Base-by-base conservation (phyloP, 192 early-diverging fungal genomes). In the Coemansia sp. region DNA sequence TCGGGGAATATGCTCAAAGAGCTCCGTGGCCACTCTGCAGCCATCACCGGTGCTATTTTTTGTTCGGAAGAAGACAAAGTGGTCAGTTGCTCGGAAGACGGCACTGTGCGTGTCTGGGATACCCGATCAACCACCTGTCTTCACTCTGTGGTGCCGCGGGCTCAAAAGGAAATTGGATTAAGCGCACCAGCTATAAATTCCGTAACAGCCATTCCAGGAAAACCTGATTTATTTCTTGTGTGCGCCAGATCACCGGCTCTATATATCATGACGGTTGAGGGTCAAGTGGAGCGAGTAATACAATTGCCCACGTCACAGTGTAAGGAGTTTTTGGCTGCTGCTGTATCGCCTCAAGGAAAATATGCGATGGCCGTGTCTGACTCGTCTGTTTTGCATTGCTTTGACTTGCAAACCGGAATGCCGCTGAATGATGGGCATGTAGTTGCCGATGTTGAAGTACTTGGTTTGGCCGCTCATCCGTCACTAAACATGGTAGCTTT, bases 1-100 rank as follows among this genome's bases (percentile, higher is more conserved):
- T 93, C 90, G 0, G 94, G 94, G 9, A 95, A 94, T 39, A 85
- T 85, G 56, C 66, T 97, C 4, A 90, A 93, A 43, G 92, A 96
- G 53, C 92, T 93, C 49, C 82, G 88, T 15, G 96, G 96, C 0
- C 96, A 99, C 55, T 80, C 87, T 2, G 91, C 92, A 1, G 92
- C 85, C 55, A 85, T 96, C 30, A 97, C 95, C 64, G 74, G 79
- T 39, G 90, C 81, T 0, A 41, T 81, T 5, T 99, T 86, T 54
- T 86, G 84, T 11, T 32, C 67, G 14, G 88, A 94, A 41, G 84
- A 83, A 58, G 48, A 74, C 4, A 74, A 81, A 4, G 72, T 99
- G 8, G 54, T 95, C 9, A 93, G 84, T 53, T 86, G 80, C 0
- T 89, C 87, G 27, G 88, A 85, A 43, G 95, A 98, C 50, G 95